phyloP scores from a whole-genome alignment of 2,329 filamentous ascomycete genomes.

The Neofusicoccum parvum region DNA sequence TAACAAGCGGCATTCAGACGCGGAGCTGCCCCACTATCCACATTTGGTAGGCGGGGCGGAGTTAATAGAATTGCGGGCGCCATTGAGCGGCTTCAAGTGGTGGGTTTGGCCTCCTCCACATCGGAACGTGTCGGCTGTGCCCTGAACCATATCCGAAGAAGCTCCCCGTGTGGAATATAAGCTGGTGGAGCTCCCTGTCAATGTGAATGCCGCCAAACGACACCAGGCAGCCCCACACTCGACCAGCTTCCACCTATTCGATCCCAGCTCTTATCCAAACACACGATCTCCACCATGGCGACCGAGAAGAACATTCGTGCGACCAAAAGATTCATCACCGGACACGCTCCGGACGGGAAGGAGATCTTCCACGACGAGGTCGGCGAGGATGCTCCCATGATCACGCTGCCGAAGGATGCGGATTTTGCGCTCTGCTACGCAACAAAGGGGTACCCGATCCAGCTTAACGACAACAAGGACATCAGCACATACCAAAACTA shows the following conservation, averaged over 20 bases:
- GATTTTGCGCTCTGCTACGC: conserved; percentile 55
- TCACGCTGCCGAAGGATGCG: conserved; percentile 46
- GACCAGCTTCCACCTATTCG: background rate
- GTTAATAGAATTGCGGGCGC: background rate
- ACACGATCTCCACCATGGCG: background rate
- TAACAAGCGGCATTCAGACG: background rate
- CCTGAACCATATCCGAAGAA: background rate
- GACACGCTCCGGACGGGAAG: conserved; percentile 38
- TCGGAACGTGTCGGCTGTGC: conserved; percentile 7
- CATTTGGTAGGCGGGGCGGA: background rate
- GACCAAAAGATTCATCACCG: conserved; percentile 38
- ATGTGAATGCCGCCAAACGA: background rate
- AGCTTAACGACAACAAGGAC: conserved; percentile 50
- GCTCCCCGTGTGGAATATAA: background rate
- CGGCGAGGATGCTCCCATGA: conserved; percentile 39
- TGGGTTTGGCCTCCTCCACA: conserved; percentile 11
- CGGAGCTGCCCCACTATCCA: conserved; percentile 6
- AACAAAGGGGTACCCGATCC: conserved; percentile 50
- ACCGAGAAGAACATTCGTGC: conserved; percentile 7
- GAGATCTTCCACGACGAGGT: conserved; percentile 41
- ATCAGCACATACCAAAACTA: conserved; percentile 49
- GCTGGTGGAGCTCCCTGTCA: background rate
- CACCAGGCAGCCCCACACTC: background rate
- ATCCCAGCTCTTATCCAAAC: background rate
- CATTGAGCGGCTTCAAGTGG: background rate